These are phyloP conservation scores for Oidium heveae DNA, from an alignment of 2,329 filamentous ascomycete genomes.

Conservation along the genomic window DNA sequence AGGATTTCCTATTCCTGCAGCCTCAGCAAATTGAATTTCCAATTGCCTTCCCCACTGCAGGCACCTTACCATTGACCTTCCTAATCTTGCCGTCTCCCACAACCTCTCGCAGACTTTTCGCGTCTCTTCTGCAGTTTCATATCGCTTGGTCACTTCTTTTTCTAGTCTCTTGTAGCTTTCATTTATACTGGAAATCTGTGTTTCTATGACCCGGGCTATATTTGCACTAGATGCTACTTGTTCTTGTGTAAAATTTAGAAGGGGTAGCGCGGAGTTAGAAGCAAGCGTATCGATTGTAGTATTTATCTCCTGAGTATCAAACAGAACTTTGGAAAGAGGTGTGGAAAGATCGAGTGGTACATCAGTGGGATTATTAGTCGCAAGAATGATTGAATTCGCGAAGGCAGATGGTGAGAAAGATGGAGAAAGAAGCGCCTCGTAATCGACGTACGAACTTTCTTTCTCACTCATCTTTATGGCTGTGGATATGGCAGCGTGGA, in stretches of 20 bases:
- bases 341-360: slow-evolving; percentile 80
- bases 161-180: slow-evolving; percentile 69
- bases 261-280: slow-evolving; percentile 55
- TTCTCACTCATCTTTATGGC: slow-evolving; percentile 12
- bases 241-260: slow-evolving; percentile 52
- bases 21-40: slow-evolving; percentile 59
- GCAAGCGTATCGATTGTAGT: slow-evolving; percentile 83
- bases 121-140: slow-evolving; percentile 68
- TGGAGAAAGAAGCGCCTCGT: slow-evolving; percentile 69
- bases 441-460: slow-evolving; percentile 76
- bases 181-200: slow-evolving; percentile 55
- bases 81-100: slow-evolving; percentile 55
- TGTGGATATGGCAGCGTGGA: neutral
- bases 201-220: slow-evolving; percentile 53
- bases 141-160: slow-evolving; percentile 63
- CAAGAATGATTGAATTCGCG: slow-evolving; percentile 67
- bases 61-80: slow-evolving; percentile 50
- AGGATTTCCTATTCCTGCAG: slow-evolving; percentile 16
- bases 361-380: slow-evolving; percentile 81
- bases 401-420: slow-evolving; percentile 60
- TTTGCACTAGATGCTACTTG: slow-evolving; percentile 47
- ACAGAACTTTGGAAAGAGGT: slow-evolving; percentile 75
- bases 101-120: slow-evolving; percentile 51
- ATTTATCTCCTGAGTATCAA: slow-evolving; percentile 91
- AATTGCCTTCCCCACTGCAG: slow-evolving; percentile 65